Evolutionary conservation across 257 asterid genomes (phyloP), one percentile per base, ranked within the genome.

Genomic region (Paraleonurus japonicus): DNA sequence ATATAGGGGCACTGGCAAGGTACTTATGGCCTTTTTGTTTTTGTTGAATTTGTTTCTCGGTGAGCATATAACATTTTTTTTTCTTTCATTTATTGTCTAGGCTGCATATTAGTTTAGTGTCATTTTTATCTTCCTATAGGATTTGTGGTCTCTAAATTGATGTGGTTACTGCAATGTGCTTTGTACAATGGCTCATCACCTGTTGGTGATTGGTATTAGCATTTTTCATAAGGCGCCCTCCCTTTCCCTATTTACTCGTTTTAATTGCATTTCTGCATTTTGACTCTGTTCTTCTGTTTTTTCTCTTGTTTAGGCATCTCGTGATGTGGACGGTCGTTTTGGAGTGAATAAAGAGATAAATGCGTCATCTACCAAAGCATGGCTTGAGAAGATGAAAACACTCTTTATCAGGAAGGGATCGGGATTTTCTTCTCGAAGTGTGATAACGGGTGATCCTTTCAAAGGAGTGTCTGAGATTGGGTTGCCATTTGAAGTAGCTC

Each of bases 351-450:
- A 89, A 80, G 99, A 91, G 55, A 67, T 81, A 27, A 88, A 76
- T 78, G 78, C 72, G 12, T 83, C 96, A 41, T 88, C 98, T 53
- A 88, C 99, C 63, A 95, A 92, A 81, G 96, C 99, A 22, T 95
- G 99, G 99, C 83, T 95, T 26, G 98, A 92, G 77, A 95, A 95
- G 86, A 95, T 95, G 98, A 95, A 95, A 69, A 95, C 99, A 8
- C 66, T 95, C 26, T 95, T 95, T 65, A 95, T 95, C 30, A 81
- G 98, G 63, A 95, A 95, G 80, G 97, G 99, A n/a, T 95, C 98
- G 35, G 99, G 99, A 3, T 95, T 95, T 81, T 95, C 99, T 60
- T 95, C 99, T 48, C 86, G 99, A 27, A 88, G 97, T 78, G 99
- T 95, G 61, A 92, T 95, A 58, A 95, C 99, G 5, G 99, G 99